Conservation (phyloP, 345 rosid genomes). For the Euphorbia pulcherrima region DNA sequence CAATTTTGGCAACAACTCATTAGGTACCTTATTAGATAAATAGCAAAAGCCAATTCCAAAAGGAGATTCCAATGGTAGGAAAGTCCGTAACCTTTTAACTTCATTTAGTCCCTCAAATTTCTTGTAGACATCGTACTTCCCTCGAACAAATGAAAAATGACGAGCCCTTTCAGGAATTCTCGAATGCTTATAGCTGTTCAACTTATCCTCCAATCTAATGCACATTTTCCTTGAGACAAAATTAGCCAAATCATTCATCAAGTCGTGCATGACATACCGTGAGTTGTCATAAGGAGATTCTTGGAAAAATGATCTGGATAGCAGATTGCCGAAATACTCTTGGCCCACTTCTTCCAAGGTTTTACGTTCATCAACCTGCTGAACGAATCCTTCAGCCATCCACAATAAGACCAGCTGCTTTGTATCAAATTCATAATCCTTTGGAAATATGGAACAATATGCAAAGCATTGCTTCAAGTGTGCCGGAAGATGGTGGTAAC, state of each 20-base stretch:
- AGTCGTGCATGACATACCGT: conserved; percentile 16
- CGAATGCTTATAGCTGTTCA: neutral
- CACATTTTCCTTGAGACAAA: conserved; percentile 9
- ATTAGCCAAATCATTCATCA: conserved; percentile 19
- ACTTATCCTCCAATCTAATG: neutral
- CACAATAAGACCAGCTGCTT: conserved; percentile 16
- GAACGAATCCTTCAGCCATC: conserved; percentile 23
- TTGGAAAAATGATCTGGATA: conserved; percentile 18
- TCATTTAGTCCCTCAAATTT: neutral
- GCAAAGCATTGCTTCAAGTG: conserved; percentile 19
- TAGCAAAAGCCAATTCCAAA: neutral
- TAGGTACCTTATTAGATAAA: neutral
- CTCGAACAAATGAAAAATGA: conserved; percentile 8
- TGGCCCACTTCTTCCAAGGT: conserved; percentile 9
- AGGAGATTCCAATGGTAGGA: conserved; percentile 1
- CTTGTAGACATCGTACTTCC: conserved; percentile 2
- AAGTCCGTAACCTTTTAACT: neutral
- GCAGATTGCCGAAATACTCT: conserved; percentile 14
- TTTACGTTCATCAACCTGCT: neutral
- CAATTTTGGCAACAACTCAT: conserved; percentile 3
- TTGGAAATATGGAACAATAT: conserved; percentile 20
- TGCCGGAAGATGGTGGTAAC: conserved; percentile 8
- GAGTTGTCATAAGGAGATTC: neutral
- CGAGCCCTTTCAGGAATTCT: neutral
- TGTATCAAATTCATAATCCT: conserved; percentile 19